Percentiles rank a stretch among this genome's conserved stretches.
These are phyloP conservation scores for Dictyostelium intermedium DNA, from an alignment of 78 protist genomes.

Conservation along the genomic window DNA sequence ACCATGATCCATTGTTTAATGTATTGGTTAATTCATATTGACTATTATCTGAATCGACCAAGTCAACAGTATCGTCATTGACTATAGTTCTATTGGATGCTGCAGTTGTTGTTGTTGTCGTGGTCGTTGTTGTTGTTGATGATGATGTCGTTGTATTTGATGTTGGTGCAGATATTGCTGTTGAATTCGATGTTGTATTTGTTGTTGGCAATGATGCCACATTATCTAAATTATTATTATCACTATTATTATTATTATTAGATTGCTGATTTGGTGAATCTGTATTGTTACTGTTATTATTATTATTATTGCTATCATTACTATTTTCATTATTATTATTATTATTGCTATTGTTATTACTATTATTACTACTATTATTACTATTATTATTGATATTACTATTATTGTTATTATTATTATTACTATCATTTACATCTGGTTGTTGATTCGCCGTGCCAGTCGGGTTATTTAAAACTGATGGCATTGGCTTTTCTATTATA, in stretches of 20 bases:
- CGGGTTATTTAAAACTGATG: background rate
- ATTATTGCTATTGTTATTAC: background rate
- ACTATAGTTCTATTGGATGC: background rate
- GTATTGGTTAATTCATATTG: background rate
- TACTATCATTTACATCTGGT: background rate
- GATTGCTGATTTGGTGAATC: too few species aligned
- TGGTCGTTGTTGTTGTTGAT: background rate
- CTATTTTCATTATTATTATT: too few species aligned
- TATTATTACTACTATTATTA: background rate
- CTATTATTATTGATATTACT: background rate
- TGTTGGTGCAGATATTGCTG: background rate
- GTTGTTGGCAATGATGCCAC: background rate
- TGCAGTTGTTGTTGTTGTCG: background rate
- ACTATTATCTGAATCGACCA: background rate
- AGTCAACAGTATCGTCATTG: background rate
- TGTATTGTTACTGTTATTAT: too few species aligned
- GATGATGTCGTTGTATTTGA: background rate
- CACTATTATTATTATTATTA: too few species aligned
- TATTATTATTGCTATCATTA: too few species aligned
- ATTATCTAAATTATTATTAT: background rate
- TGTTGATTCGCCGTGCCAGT: background rate
- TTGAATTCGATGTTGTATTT: background rate
- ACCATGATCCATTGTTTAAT: background rate
- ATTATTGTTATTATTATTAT: background rate
- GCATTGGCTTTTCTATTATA: slow-evolving; percentile 4